These are phyloP conservation scores for Phytopythium mirpurense DNA, from an alignment of 352 stramenopile species.

Conservation along the genomic window DNA sequence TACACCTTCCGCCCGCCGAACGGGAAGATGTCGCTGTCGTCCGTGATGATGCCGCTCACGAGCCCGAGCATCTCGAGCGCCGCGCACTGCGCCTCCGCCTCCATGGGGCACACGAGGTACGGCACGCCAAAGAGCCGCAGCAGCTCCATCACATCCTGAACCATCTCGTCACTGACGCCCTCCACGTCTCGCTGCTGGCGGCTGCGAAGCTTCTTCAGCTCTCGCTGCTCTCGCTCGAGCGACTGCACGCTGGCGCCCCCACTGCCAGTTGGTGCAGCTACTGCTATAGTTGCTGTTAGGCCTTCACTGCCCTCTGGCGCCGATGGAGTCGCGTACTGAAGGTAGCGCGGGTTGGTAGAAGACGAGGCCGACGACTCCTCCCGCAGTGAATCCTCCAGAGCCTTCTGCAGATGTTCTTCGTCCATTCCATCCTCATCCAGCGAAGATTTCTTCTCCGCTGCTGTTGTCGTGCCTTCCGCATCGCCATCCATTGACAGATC, in stretches of 20 bases:
- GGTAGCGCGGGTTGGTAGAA: slow-evolving; percentile 29
- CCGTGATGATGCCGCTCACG: slow-evolving; percentile 98
- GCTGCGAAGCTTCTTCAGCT: slow-evolving; percentile 76
- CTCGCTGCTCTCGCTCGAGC: slow-evolving; percentile 51
- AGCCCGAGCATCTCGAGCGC: slow-evolving; percentile 93
- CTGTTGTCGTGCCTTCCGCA: slow-evolving; percentile 7
- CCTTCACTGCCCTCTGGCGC: background rate
- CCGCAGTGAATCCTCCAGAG: slow-evolving; percentile 28
- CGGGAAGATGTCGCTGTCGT: slow-evolving; percentile 94
- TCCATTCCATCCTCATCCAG: slow-evolving; percentile 4
- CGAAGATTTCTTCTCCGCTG: background rate
- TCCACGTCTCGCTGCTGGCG: slow-evolving; percentile 88
- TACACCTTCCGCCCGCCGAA: slow-evolving; percentile 96
- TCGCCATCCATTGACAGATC: slow-evolving; percentile 8
- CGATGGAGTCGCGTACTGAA: slow-evolving; percentile 28
- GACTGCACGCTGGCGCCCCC: slow-evolving; percentile 25
- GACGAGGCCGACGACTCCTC: slow-evolving; percentile 16
- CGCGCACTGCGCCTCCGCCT: slow-evolving; percentile 98
- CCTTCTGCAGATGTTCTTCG: slow-evolving; percentile 23
- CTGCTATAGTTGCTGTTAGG: slow-evolving; percentile 4
- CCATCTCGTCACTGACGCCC: slow-evolving; percentile 97
- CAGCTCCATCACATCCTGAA: slow-evolving; percentile 95
- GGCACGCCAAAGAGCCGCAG: slow-evolving; percentile 97
- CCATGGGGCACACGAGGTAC: slow-evolving; percentile 98
- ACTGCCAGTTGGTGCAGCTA: slow-evolving; percentile 4